These are phyloP conservation scores for Trichomonas tenax DNA, from an alignment of 208 protist genomes.

Conservation along the genomic window DNA sequence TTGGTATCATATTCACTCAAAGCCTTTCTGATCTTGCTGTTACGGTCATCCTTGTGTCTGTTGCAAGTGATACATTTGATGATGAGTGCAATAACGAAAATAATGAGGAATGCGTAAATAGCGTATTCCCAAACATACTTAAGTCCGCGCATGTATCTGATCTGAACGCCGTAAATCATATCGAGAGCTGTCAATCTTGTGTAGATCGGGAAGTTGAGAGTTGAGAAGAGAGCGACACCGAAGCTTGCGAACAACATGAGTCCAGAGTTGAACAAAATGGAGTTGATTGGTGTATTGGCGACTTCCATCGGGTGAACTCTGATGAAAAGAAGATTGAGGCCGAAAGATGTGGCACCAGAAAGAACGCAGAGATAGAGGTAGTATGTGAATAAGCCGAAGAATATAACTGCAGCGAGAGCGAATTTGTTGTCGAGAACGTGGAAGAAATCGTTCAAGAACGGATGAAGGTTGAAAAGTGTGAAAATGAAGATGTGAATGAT, in stretches of 20 bases:
- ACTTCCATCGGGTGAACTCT: not conserved
- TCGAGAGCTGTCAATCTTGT: not conserved
- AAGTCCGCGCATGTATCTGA: not conserved
- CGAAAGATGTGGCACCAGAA: not conserved
- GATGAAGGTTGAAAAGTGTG: not conserved
- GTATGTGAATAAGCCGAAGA: not conserved
- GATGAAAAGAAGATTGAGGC: not conserved
- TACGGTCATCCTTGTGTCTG: not conserved
- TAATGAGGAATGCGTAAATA: not conserved
- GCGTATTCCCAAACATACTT: not conserved
- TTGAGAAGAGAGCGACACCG: not conserved
- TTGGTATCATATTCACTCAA: not conserved
- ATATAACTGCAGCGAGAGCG: not conserved
- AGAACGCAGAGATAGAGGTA: not conserved
- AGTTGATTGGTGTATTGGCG: not conserved
- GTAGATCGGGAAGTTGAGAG: not conserved
- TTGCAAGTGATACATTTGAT: not conserved
- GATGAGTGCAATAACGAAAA: not conserved
- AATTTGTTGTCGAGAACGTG: not conserved
- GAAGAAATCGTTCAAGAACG: slow-evolving; percentile 1
- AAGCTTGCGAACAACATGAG: not conserved
- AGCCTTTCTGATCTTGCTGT: not conserved
- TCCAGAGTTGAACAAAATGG: not conserved
- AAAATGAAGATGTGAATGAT: not conserved
- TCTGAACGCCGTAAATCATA: slow-evolving; percentile 18